Evolutionary conservation across 306 rosid genomes (phyloP).

Genomic region (Cajanus cajan): DNA sequence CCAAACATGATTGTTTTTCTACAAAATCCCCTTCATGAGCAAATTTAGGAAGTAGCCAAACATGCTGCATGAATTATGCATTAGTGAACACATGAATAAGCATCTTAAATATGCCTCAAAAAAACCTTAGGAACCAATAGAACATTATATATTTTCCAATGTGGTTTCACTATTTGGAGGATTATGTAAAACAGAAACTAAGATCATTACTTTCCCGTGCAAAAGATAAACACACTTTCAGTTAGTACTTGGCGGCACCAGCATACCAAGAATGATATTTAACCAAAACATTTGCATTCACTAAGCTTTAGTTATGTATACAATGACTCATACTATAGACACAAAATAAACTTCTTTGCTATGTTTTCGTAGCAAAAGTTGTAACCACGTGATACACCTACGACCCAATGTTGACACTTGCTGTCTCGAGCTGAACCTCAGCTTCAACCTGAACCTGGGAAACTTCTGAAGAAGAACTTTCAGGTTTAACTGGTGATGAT

Average conservation of each 20-base stretch:
- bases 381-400: slow-evolving; percentile 31
- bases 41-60: no score
- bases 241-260: slow-evolving; percentile 5
- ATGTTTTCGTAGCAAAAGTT: slow-evolving; percentile 18
- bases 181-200: background rate
- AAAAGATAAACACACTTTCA: slow-evolving; percentile 11
- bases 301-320: slow-evolving; percentile 20
- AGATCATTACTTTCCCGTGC: background rate
- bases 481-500: slow-evolving; percentile 38
- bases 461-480: slow-evolving; percentile 30
- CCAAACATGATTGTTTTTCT: no score
- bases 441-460: slow-evolving; percentile 44
- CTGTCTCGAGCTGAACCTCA: slow-evolving; percentile 27
- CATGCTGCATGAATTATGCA: background rate
- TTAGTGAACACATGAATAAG: background rate
- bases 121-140: background rate
- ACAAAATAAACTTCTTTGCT: slow-evolving; percentile 11
- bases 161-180: background rate
- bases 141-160: background rate
- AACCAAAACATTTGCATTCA: slow-evolving; percentile 29
- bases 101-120: background rate
- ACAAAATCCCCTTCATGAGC: no score
- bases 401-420: slow-evolving; percentile 30
- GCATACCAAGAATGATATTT: background rate
- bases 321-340: slow-evolving; percentile 14